phyloP scores from a whole-genome alignment of 2,329 filamentous ascomycete species.

The Phyllosticta citriasiana region DNA sequence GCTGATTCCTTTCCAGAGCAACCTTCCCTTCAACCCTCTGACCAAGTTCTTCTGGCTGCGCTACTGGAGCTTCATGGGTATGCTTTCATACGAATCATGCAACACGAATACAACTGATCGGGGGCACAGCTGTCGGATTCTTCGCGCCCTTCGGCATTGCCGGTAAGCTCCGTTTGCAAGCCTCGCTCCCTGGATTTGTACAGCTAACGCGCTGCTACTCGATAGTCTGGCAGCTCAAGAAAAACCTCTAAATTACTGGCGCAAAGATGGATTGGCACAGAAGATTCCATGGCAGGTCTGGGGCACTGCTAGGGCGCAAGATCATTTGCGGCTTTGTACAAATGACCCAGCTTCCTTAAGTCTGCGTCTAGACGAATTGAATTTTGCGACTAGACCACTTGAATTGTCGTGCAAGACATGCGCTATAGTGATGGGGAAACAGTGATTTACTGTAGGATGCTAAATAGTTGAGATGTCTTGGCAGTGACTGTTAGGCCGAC shows the following conservation, averaged over 20 bases:
- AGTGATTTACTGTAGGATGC: not conserved
- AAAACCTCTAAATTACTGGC: slow-evolving; percentile 36
- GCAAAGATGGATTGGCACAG: not conserved
- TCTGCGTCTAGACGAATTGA: slow-evolving; percentile 7
- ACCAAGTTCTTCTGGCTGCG: slow-evolving; percentile 72
- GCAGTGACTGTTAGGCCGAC: slow-evolving; percentile 10
- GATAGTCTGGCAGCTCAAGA: slow-evolving; percentile 58
- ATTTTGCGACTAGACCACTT: not conserved
- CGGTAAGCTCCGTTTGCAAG: slow-evolving; percentile 37
- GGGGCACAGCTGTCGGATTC: slow-evolving; percentile 8
- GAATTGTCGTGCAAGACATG: not conserved
- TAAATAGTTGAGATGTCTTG: slow-evolving; percentile 1
- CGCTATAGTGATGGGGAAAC: not conserved
- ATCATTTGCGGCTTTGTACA: slow-evolving; percentile 3
- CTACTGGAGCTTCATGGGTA: slow-evolving; percentile 76
- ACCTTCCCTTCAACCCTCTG: slow-evolving; percentile 94
- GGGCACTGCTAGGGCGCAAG: not conserved
- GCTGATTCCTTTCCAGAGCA: slow-evolving; percentile 61
- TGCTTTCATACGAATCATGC: slow-evolving; percentile 15
- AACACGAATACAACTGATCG: slow-evolving; percentile 8
- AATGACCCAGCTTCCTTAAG: not conserved
- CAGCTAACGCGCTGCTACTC: slow-evolving; percentile 15
- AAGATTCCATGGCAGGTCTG: not conserved
- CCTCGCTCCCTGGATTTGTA: not conserved
- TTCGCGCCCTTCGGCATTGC: slow-evolving; percentile 42